Conservation (phyloP, 768 basidiomycete species). For the Hericium rajendrae region DNA sequence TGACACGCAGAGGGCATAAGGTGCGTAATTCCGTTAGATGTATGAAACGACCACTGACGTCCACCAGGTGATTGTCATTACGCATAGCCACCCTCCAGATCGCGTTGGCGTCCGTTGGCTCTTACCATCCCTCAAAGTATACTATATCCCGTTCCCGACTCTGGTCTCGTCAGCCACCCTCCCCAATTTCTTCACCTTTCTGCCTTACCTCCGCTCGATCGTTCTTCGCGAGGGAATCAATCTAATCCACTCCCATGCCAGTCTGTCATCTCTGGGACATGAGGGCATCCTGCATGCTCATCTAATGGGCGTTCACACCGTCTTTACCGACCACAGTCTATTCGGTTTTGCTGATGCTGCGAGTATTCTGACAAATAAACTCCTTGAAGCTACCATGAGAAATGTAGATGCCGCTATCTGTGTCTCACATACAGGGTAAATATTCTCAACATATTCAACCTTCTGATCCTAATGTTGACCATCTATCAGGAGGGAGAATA, state of each 20-base stretch:
- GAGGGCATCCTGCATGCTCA: conserved; percentile 89
- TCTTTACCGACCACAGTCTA: conserved; percentile 94
- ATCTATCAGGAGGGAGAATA: conserved; percentile 85
- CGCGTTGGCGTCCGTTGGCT: conserved; percentile 89
- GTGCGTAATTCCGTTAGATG: conserved; percentile 27
- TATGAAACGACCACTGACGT: neutral
- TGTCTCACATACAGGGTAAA: conserved; percentile 92
- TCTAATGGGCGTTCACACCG: conserved; percentile 76
- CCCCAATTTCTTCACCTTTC: conserved; percentile 86
- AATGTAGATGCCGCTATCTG: conserved; percentile 94
- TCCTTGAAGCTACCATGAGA: conserved; percentile 74
- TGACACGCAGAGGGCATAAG: conserved; percentile 79
- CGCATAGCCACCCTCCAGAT: conserved; percentile 81
- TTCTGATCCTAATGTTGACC: neutral
- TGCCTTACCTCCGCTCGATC: conserved; percentile 88
- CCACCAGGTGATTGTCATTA: conserved; percentile 82
- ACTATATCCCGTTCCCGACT: conserved; percentile 84
- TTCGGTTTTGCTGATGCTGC: conserved; percentile 97
- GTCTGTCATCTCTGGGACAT: conserved; percentile 82
- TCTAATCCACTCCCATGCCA: conserved; percentile 86
- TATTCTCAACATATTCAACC: neutral
- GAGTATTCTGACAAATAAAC: conserved; percentile 94
- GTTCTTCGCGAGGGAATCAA: conserved; percentile 78
- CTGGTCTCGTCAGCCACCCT: conserved; percentile 90
- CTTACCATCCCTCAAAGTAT: conserved; percentile 80